These are phyloP conservation scores for Fomitopsis schrenkii DNA, from an alignment of 1,284 basidiomycete genomes.

Conservation along the genomic window DNA sequence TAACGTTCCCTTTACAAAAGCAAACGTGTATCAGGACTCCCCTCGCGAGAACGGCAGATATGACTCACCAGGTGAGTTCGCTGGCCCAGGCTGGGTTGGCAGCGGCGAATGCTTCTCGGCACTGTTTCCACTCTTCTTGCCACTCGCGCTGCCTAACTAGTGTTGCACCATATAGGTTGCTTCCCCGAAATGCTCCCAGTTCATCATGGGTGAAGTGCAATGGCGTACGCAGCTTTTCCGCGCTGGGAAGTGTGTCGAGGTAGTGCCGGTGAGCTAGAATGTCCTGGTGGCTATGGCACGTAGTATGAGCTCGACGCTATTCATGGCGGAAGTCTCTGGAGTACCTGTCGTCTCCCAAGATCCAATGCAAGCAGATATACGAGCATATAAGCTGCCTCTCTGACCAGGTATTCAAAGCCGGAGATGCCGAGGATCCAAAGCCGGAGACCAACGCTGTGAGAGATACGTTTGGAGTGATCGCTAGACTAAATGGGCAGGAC, in stretches of 20 bases:
- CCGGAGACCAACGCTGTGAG: conserved; percentile 39
- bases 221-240: conserved; percentile 61
- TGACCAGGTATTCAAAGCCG: conserved; percentile 42
- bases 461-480: conserved; percentile 59
- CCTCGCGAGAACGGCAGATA: background rate
- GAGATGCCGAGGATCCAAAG: conserved; percentile 24
- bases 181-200: conserved; percentile 62
- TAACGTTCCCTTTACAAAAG: conserved; percentile 58
- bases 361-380: conserved; percentile 72
- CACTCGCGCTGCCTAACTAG: conserved; percentile 57
- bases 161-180: conserved; percentile 76
- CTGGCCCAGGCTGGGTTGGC: conserved; percentile 41
- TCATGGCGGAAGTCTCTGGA: background rate
- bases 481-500: conserved; percentile 71
- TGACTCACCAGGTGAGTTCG: conserved; percentile 62
- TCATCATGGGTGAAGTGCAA: conserved; percentile 70
- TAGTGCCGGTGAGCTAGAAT: conserved; percentile 58
- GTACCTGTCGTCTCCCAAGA: conserved; percentile 34
- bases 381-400: conserved; percentile 70
- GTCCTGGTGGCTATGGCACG: conserved; percentile 1
- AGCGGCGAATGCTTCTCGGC: conserved; percentile 36
- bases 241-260: conserved; percentile 58
- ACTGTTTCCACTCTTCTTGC: conserved; percentile 55
- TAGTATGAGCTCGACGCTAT: background rate
- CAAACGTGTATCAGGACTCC: too few species aligned